phyloP scores from a whole-genome alignment of 2,329 filamentous ascomycete species.

The Pseudopithomyces maydicus region DNA sequence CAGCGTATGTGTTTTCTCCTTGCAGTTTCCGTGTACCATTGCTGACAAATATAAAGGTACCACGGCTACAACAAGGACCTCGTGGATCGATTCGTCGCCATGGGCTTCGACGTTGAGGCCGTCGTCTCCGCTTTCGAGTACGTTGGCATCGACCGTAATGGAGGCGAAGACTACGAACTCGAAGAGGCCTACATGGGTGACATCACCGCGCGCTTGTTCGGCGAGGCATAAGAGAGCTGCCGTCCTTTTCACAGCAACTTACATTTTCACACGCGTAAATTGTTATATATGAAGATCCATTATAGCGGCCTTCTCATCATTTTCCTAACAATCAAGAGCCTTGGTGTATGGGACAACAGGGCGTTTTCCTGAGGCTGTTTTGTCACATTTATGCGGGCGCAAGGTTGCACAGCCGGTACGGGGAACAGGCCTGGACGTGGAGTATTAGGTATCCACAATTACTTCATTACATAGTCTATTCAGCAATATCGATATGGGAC shows the following conservation, averaged over 20 bases:
- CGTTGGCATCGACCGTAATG: constrained; percentile 79
- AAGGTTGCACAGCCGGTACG: neutral
- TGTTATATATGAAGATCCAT: neutral
- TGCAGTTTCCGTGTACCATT: neutral
- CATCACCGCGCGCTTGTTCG: constrained; percentile 82
- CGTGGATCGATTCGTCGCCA: constrained; percentile 81
- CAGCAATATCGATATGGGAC: neutral
- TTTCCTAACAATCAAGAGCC: neutral
- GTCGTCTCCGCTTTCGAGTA: constrained; percentile 84
- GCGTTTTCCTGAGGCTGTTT: constrained; percentile 5
- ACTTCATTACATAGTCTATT: neutral
- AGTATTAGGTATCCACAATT: neutral
- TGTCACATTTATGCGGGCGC: constrained; percentile 12
- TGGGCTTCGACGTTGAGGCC: constrained; percentile 89
- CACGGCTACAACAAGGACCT: constrained; percentile 85
- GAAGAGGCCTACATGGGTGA: constrained; percentile 91
- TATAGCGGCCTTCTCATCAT: neutral
- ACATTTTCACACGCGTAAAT: neutral
- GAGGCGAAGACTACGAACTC: constrained; percentile 81
- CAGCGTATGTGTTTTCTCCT: constrained; percentile 51
- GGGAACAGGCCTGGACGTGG: neutral
- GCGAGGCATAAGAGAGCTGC: constrained; percentile 63
- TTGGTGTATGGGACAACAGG: neutral
- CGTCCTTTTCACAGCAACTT: neutral
- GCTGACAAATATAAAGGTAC: constrained; percentile 63